Percentiles rank a stretch among this genome's conserved stretches.
These are phyloP conservation scores for Agarophyton chilense DNA, from an alignment of 23 red algal species.

Conservation along the genomic window DNA sequence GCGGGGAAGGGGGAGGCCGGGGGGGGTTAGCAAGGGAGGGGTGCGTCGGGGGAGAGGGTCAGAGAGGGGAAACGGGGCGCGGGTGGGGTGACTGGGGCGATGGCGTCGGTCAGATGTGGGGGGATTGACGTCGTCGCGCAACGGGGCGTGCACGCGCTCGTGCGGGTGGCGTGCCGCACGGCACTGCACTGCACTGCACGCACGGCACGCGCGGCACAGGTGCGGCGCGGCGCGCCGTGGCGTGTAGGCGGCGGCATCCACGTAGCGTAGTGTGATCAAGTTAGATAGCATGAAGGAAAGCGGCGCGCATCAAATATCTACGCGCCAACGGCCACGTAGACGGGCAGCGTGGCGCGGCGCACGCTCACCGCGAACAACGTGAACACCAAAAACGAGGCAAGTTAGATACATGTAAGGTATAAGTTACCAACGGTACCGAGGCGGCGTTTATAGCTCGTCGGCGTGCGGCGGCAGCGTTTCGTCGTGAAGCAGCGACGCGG, in stretches of 20 bases:
- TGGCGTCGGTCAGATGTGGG: no score
- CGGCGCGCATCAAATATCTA: neutral
- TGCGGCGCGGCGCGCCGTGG: neutral
- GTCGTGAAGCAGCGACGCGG: slow-evolving; percentile 26
- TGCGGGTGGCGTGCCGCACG: no score
- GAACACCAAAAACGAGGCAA: no score
- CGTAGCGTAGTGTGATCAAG: no score
- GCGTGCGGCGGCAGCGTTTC: neutral
- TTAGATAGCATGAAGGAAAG: neutral
- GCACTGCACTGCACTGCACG: no score
- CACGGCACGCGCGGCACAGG: neutral
- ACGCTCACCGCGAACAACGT: no score
- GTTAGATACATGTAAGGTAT: no score
- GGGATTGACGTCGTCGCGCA: neutral
- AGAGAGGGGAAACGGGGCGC: neutral
- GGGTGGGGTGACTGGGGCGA: no score
- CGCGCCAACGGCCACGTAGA: neutral
- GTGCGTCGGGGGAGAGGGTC: neutral
- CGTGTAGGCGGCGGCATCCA: neutral
- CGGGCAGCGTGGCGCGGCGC: no score
- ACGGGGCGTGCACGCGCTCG: neutral
- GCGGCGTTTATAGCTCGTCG: no score
- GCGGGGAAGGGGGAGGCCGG: neutral
- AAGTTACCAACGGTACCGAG: no score
- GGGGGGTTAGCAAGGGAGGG: neutral